Conservation (phyloP, 164 flowering plant genomes). For the Houttuynia cordata region DNA sequence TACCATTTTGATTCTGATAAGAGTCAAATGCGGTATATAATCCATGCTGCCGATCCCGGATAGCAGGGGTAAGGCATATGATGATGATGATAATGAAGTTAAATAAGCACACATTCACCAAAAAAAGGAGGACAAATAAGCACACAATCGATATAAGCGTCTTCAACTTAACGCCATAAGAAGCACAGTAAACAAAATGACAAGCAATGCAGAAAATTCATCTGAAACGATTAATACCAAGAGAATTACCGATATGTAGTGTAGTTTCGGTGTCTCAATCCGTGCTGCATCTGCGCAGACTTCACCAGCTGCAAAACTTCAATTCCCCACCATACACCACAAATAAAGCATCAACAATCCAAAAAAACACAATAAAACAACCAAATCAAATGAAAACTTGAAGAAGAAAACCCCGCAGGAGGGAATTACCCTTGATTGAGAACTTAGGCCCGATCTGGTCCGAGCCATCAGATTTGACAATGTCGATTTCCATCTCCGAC, state of each 20-base stretch:
- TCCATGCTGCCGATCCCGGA: too few relatives aligned
- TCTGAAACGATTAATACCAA: not conserved
- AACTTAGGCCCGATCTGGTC: slow-evolving; percentile 40
- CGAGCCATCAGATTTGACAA: slow-evolving; percentile 18
- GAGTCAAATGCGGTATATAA: too few relatives aligned
- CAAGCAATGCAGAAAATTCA: too few relatives aligned
- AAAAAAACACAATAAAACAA: not conserved
- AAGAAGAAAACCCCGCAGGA: not conserved
- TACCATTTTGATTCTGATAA: too few relatives aligned
- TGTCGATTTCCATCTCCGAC: slow-evolving; percentile 58
- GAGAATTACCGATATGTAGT: slow-evolving; percentile 53
- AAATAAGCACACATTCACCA: too few relatives aligned
- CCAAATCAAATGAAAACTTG: not conserved
- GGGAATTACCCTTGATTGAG: slow-evolving; percentile 48
- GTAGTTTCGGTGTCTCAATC: slow-evolving; percentile 68
- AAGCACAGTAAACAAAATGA: too few relatives aligned
- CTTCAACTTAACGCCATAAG: too few relatives aligned
- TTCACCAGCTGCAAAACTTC: slow-evolving; percentile 71
- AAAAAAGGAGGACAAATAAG: too few relatives aligned
- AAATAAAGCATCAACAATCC: not conserved
- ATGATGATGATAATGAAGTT: too few relatives aligned
- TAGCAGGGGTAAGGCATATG: too few relatives aligned
- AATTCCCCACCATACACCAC: not conserved
- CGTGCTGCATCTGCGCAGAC: slow-evolving; percentile 86
- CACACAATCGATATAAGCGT: too few relatives aligned